These are phyloP conservation scores for Sugiyamaella floridensis DNA, from an alignment of 805 yeast species.

Conservation along the genomic window DNA sequence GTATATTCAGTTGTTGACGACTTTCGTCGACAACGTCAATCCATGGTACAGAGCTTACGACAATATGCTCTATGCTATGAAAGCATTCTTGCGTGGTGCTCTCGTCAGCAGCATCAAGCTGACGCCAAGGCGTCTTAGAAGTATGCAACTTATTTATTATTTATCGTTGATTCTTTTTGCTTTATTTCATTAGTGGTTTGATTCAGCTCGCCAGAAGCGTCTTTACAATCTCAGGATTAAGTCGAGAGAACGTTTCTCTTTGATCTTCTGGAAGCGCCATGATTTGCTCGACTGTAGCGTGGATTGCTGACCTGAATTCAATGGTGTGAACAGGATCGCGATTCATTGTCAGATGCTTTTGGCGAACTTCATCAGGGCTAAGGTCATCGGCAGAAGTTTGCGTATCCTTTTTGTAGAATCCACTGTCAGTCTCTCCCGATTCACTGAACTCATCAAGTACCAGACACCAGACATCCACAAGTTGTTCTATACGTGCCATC, in stretches of 20 bases:
- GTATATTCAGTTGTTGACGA: conserved; percentile 56
- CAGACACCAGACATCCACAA: conserved; percentile 41
- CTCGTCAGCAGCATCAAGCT: background rate
- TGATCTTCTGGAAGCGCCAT: background rate
- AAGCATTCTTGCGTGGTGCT: conserved; percentile 32
- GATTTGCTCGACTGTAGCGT: conserved; percentile 13
- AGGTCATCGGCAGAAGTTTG: conserved; percentile 8
- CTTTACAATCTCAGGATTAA: background rate
- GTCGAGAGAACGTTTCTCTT: background rate
- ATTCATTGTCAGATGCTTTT: conserved; percentile 28
- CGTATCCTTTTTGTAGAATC: conserved; percentile 18
- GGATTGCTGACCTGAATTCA: conserved; percentile 41
- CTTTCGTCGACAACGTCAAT: conserved; percentile 65
- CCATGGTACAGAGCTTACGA: conserved; percentile 78
- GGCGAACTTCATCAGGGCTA: conserved; percentile 24
- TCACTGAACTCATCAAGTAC: conserved; percentile 75
- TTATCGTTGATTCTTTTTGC: background rate
- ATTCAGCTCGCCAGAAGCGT: background rate
- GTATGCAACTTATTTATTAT: conserved; percentile 8
- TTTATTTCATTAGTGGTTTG: background rate
- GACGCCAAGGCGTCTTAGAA: background rate
- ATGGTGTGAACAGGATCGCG: conserved; percentile 51
- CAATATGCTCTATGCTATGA: conserved; percentile 75
- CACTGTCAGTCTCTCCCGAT: conserved; percentile 41
- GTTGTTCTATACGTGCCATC: conserved; percentile 27